Percentiles rank a stretch among this genome's conserved stretches.
Evolutionary conservation across 176 grass and related monocot genomes (phyloP).

Genomic region (Oryza meridionalis): DNA sequence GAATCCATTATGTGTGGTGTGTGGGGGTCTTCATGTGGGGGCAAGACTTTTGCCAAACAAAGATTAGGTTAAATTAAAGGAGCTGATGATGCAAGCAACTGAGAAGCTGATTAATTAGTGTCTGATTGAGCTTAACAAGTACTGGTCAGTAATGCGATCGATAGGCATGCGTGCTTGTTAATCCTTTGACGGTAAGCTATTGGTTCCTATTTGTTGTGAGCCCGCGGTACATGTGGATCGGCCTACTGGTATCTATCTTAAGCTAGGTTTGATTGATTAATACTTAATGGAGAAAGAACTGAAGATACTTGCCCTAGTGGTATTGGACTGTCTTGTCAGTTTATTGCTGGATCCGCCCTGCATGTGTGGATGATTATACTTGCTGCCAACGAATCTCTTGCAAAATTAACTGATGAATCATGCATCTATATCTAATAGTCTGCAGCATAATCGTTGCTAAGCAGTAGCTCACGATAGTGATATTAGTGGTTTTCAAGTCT

Average conservation of each 20-base stretch:
- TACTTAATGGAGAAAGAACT: not conserved
- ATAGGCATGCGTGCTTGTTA: constrained; percentile 5
- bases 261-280: not conserved
- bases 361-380: not conserved
- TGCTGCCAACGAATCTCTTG: not conserved
- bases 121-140: not conserved
- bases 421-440: not conserved
- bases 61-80: not conserved
- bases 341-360: not conserved
- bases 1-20: constrained; percentile 27
- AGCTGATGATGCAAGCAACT: not conserved
- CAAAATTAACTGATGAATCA: not conserved
- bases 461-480: not conserved
- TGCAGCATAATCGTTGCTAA: not conserved
- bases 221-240: not conserved
- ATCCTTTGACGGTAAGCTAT: constrained; percentile 21
- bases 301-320: not conserved
- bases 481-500: not conserved
- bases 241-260: not conserved
- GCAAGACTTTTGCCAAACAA: constrained; percentile 30
- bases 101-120: constrained; percentile 4
- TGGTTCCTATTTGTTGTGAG: constrained; percentile 10
- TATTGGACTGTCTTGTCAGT: not conserved
- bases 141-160: not conserved
- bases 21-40: not conserved